Evolutionary conservation across 1,284 basidiomycete genomes (phyloP), one percentile per base, ranked within the genome.

Genomic region (Fistulinella cinereoalba): DNA sequence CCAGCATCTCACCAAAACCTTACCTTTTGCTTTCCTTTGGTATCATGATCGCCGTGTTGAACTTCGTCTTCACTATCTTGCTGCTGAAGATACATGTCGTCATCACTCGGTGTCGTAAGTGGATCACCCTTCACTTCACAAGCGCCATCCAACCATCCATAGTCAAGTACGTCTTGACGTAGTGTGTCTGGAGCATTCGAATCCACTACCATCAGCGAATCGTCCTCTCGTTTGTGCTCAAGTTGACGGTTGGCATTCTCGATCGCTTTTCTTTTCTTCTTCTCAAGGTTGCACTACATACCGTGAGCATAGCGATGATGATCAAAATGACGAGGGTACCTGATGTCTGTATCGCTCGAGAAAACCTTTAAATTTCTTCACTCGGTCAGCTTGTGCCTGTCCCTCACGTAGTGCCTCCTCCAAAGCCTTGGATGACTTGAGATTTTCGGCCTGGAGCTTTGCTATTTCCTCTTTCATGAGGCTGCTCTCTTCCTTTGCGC

Each of bases 191-290:
- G 55, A 8, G 57, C 52, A 34, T 67, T 63, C 18, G 50, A 19
- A 27, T 67, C 64, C 23, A 63, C 53, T 19, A 63, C 55, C 52
- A 66, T 45, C 25, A 63, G 41, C 0, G 65, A 65, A 1, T 67
- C 59, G 0, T 67, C 61, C 23, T 67, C 65, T 4, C 42, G 44
- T 37, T 32, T 52, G 18, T 43, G 33, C 33, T 22, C 31, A 12
- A 41, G 32, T 7, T 15, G 49, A 22, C 24, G 40, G 24, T 41
- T 52, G 31, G 51, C 43, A 15, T 37, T 41, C 32, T 61, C 47
- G 1, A 67, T 39, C 1, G 60, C 60, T 41, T 63, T 66, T 28
- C 52, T 51, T 38, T 67, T 63, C 50, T 55, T 63, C 45, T 41
- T 63, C 37, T 66, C 57, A 6, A 61, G 53, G 18, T 42, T 47